phyloP scores from a whole-genome alignment of 441 rosid genomes.

The Erodium texanum region DNA sequence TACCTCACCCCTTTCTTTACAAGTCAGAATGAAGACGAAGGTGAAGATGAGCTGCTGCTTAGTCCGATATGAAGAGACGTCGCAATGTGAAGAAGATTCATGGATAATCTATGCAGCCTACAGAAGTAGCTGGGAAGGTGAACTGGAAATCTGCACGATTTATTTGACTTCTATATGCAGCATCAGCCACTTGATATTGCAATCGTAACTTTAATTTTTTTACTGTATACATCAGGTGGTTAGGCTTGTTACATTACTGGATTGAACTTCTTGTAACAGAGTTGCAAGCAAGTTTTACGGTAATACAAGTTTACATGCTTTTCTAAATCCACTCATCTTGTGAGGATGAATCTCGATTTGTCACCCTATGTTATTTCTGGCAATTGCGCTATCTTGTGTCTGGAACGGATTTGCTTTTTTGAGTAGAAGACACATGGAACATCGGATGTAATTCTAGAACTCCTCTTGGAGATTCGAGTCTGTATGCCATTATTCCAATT shows the following conservation, averaged over 20 bases:
- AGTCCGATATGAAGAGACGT: constrained; percentile 36
- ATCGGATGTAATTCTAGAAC: too few relatives aligned
- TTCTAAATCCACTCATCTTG: too few relatives aligned
- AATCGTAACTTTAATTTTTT: neutral
- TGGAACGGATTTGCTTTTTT: too few relatives aligned
- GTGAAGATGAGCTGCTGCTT: constrained; percentile 38
- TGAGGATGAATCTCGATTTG: too few relatives aligned
- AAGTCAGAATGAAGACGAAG: constrained; percentile 74
- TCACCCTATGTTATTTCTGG: too few relatives aligned
- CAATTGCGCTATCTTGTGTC: too few relatives aligned
- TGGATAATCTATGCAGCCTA: neutral
- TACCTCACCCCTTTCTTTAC: constrained; percentile 97
- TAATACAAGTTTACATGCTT: neutral
- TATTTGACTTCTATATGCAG: neutral
- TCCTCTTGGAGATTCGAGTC: too few relatives aligned
- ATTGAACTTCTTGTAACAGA: neutral
- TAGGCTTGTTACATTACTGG: neutral
- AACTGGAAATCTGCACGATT: neutral
- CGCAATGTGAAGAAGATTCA: neutral
- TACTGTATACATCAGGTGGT: neutral
- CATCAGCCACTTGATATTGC: neutral
- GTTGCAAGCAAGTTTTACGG: neutral
- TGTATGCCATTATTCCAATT: too few relatives aligned
- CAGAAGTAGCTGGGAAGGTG: neutral
- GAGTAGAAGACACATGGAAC: too few relatives aligned